Conservation (phyloP, 2,329 filamentous ascomycete genomes). For the Thelonectria olida region DNA sequence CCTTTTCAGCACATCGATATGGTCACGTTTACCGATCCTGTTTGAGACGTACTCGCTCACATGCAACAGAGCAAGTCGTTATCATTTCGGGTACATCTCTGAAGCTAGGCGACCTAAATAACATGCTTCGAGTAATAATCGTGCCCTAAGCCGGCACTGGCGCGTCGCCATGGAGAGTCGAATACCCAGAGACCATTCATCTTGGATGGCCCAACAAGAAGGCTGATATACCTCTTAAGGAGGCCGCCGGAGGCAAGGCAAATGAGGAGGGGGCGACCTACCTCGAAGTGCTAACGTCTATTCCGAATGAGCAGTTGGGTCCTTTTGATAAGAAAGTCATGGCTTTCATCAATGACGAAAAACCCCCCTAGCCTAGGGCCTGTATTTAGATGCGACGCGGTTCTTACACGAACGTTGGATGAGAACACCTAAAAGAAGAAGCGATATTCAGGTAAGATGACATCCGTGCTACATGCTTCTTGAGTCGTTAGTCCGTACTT, state of each 20-base stretch:
- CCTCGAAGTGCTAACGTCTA: background rate
- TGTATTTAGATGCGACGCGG: background rate
- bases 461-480: background rate
- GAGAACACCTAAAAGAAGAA: background rate
- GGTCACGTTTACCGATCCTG: background rate
- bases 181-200: background rate
- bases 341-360: background rate
- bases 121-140: background rate
- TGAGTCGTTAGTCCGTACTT: background rate
- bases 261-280: background rate
- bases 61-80: background rate
- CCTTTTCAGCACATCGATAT: background rate
- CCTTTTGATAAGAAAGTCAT: background rate
- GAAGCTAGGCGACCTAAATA: background rate
- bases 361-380: background rate
- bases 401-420: background rate
- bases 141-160: background rate
- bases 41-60: background rate
- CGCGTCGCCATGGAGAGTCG: background rate
- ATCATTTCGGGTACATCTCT: background rate
- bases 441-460: background rate
- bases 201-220: background rate
- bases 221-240: background rate
- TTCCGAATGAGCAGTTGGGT: background rate
- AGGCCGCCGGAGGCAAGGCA: background rate